Percentiles rank a stretch among this genome's conserved stretches.
Conservation (phyloP, 352 stramenopile genomes). For the Labyrinthula sp. region DNA sequence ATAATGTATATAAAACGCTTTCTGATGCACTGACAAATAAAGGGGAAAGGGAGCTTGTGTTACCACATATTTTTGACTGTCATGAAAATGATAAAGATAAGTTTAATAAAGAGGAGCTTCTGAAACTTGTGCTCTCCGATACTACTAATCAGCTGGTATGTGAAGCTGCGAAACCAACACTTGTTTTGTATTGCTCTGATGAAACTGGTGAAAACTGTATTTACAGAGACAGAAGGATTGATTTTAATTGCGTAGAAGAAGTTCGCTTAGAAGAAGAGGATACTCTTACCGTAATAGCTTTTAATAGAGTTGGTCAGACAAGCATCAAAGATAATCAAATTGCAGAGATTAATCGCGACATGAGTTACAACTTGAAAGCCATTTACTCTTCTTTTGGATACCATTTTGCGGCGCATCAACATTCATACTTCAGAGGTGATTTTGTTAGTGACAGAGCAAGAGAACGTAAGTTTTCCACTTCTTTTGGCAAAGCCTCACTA, state of each 20-base stretch:
- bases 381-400: too few relatives aligned
- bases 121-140: constrained; percentile 1
- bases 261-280: constrained; percentile 6
- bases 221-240: constrained; percentile 9
- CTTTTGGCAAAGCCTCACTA: too few relatives aligned
- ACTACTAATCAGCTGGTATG: constrained; percentile 7
- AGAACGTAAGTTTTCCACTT: too few relatives aligned
- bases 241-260: constrained; percentile 4
- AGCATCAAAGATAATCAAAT: too few relatives aligned
- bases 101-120: constrained; percentile 16
- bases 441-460: too few relatives aligned
- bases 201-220: constrained; percentile 1
- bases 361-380: too few relatives aligned
- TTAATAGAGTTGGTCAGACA: constrained; percentile 5
- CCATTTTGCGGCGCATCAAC: too few relatives aligned
- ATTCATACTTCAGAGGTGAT: too few relatives aligned
- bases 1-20: constrained; percentile 10
- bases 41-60: too few relatives aligned
- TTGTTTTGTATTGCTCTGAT: constrained; percentile 2
- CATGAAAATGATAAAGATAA: background rate
- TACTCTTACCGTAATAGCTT: constrained; percentile 1
- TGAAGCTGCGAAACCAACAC: constrained; percentile 6
- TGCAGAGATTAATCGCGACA: too few relatives aligned
- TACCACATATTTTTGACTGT: constrained; percentile 12
- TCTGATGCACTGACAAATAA: background rate